These are phyloP conservation scores for Melampsora larici-populina DNA, from an alignment of 1,284 basidiomycete species.

Conservation along the genomic window DNA sequence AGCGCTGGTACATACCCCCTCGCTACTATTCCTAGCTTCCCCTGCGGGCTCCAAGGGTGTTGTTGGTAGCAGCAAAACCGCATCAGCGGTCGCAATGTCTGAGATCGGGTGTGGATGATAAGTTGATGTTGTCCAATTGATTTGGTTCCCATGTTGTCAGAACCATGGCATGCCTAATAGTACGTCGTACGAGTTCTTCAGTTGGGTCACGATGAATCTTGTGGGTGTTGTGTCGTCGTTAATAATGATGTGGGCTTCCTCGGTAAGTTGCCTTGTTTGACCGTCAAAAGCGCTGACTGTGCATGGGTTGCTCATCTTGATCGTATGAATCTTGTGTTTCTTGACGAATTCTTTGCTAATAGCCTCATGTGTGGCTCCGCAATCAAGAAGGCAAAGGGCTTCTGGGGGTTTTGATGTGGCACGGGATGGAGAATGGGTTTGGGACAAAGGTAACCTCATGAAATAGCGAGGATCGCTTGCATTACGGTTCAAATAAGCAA, in stretches of 20 bases:
- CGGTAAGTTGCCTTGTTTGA: background rate
- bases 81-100: too few relatives aligned
- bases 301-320: background rate
- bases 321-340: too few relatives aligned
- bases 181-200: too few relatives aligned
- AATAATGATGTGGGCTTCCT: background rate
- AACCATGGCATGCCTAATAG: slow-evolving; percentile 20
- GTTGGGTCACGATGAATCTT: too few relatives aligned
- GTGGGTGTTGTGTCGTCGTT: background rate
- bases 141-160: background rate
- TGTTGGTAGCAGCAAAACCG: background rate
- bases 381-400: background rate
- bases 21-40: background rate
- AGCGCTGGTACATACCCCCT: background rate
- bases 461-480: background rate
- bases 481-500: background rate
- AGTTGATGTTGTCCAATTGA: background rate
- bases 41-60: slow-evolving; percentile 2
- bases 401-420: background rate
- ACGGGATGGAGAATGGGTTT: background rate
- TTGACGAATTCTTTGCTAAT: too few relatives aligned
- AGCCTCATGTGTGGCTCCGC: background rate
- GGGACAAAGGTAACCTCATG: background rate
- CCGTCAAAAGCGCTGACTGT: background rate
- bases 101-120: background rate